phyloP scores from a whole-genome alignment of 305 asterid species.

The Fraxinus baroniana region DNA sequence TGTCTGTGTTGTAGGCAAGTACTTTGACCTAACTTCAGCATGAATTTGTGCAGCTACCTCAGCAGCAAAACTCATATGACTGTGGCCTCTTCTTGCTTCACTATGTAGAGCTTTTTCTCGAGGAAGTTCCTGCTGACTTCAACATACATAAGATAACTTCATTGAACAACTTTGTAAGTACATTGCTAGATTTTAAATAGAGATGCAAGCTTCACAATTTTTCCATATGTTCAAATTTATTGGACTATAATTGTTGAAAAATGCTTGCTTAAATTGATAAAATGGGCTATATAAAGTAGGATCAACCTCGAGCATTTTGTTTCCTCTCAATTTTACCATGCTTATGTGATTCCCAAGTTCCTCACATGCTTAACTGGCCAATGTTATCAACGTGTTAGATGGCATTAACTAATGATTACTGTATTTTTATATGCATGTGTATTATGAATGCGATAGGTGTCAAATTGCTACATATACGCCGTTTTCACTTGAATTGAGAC shows the following conservation, averaged over 20 bases:
- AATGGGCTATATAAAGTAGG: not conserved
- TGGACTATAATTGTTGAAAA: not conserved
- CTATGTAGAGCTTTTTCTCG: not conserved
- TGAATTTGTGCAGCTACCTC: conserved; percentile 14
- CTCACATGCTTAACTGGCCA: not conserved
- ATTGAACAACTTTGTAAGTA: conserved; percentile 1
- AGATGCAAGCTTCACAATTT: conserved; percentile 14
- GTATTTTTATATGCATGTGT: not conserved
- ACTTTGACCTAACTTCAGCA: not conserved
- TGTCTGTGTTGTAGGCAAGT: conserved; percentile 1
- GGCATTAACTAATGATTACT: not conserved
- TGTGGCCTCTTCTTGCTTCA: not conserved
- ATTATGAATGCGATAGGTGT: not conserved
- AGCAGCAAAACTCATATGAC: not conserved
- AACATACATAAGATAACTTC: not conserved
- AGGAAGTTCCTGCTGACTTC: not conserved
- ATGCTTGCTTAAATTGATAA: not conserved
- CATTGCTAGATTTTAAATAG: conserved; percentile 17
- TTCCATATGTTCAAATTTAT: not conserved
- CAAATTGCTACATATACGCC: not conserved
- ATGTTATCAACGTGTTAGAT: not conserved
- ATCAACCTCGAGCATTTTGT: not conserved
- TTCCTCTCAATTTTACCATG: not conserved
- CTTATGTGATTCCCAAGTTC: not conserved
- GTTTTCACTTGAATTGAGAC: not conserved